Evolutionary conservation across 1,284 basidiomycete genomes (phyloP).

Genomic region (Puccinia novopanici): DNA sequence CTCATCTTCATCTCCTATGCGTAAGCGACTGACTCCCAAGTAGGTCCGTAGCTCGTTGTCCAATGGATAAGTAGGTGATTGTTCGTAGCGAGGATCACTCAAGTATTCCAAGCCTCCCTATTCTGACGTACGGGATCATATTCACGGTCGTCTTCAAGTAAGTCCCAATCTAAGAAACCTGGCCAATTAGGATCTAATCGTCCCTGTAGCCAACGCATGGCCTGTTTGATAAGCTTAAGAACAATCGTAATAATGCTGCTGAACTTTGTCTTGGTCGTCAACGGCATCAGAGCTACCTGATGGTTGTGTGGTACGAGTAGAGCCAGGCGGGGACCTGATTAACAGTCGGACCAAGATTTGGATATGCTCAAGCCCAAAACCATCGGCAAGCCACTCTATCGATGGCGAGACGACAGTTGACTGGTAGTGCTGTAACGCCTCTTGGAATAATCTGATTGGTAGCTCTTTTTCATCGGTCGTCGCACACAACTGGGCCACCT

Average conservation of each 20-base stretch:
- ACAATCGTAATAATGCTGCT: constrained; percentile 66
- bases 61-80: no score
- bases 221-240: constrained; percentile 71
- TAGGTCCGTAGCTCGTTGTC: no score
- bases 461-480: constrained; percentile 69
- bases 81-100: no score
- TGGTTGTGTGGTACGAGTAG: neutral
- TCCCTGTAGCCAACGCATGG: constrained; percentile 86
- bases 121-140: constrained; percentile 67
- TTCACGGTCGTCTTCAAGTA: constrained; percentile 81
- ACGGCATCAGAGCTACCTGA: neutral
- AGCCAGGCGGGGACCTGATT: constrained; percentile 17
- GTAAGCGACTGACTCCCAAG: no score
- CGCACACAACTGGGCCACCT: constrained; percentile 76
- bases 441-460: constrained; percentile 70
- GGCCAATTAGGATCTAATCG: constrained; percentile 65
- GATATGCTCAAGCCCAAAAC: constrained; percentile 45
- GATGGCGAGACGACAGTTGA: constrained; percentile 18
- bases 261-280: constrained; percentile 20
- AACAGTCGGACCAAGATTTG: constrained; percentile 20
- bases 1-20: no score
- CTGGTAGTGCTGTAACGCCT: constrained; percentile 64
- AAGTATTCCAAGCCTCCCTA: constrained; percentile 56
- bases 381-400: constrained; percentile 22
- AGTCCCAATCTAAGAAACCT: constrained; percentile 67